Evolutionary conservation across 2,329 filamentous ascomycete species (phyloP).

Genomic region (Calonectria hongkongensis): DNA sequence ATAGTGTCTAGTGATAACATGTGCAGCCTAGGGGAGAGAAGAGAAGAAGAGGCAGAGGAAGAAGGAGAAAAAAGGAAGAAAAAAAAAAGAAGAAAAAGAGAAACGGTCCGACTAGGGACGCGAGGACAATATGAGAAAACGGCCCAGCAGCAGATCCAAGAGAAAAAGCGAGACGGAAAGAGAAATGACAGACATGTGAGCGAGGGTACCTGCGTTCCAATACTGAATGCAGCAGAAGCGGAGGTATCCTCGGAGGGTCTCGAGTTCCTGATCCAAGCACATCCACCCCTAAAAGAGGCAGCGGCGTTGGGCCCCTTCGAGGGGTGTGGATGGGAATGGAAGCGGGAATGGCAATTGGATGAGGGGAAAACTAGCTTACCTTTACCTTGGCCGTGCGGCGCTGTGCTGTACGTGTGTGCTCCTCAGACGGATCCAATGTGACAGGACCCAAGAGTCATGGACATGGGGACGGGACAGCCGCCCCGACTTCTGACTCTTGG

Average conservation of each 20-base stretch:
- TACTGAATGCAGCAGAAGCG: conserved; percentile 39
- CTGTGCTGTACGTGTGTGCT: conserved; percentile 18
- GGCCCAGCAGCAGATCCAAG: conserved; percentile 21
- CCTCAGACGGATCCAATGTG: conserved; percentile 19
- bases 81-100: conserved; percentile 10
- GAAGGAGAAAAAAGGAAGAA: conserved; percentile 30
- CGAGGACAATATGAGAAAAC: conserved; percentile 37
- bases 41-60: conserved; percentile 38
- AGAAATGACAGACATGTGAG: conserved; percentile 52
- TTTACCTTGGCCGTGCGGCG: conserved; percentile 28
- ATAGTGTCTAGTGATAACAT: background rate
- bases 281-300: conserved; percentile 40
- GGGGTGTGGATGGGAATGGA: conserved; percentile 38
- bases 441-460: conserved; percentile 31
- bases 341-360: conserved; percentile 30
- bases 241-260: conserved; percentile 50
- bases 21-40: background rate
- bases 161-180: conserved; percentile 37
- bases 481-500: conserved; percentile 19
- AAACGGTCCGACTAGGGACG: conserved; percentile 34
- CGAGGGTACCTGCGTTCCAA: conserved; percentile 46
- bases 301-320: conserved; percentile 47
- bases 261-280: conserved; percentile 48
- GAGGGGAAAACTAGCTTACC: conserved; percentile 32
- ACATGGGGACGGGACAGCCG: conserved; percentile 29